phyloP scores from a whole-genome alignment of 805 yeast genomes.

The Yamadazyma laniorum region DNA sequence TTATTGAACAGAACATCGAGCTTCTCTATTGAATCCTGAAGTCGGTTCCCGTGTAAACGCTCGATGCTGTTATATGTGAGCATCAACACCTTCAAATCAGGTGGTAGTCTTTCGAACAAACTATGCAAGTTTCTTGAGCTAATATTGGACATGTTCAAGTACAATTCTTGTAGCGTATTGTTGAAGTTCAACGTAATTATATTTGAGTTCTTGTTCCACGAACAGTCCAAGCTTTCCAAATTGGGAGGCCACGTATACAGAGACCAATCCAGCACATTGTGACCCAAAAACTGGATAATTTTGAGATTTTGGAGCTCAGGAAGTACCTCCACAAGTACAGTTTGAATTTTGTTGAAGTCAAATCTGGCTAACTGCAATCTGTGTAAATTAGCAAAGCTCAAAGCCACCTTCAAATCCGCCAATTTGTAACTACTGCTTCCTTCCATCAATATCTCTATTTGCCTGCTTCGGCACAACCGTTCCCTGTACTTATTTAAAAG shows the following conservation, averaged over 20 bases:
- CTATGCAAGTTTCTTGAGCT: constrained; percentile 13
- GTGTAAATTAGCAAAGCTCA: constrained; percentile 24
- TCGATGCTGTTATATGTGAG: constrained; percentile 29
- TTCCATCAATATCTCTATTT: constrained; percentile 31
- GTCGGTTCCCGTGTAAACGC: constrained; percentile 11
- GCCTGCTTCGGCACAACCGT: constrained; percentile 14
- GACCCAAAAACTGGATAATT: constrained; percentile 34
- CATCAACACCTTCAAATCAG: constrained; percentile 29
- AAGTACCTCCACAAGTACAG: constrained; percentile 8
- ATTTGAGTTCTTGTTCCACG: constrained; percentile 31
- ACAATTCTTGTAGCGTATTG: constrained; percentile 22
- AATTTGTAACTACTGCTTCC: constrained; percentile 20
- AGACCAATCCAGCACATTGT: constrained; percentile 29
- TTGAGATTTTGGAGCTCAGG: constrained; percentile 16
- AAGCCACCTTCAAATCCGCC: constrained; percentile 18
- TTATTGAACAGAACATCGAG: constrained; percentile 29
- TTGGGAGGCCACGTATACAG: constrained; percentile 23
- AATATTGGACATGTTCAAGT: constrained; percentile 31
- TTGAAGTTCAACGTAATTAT: constrained; percentile 26
- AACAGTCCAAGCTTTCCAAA: constrained; percentile 30
- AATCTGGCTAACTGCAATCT: constrained; percentile 30
- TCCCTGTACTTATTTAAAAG: constrained; percentile 21
- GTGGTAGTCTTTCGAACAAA: constrained; percentile 17
- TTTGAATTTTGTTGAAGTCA: constrained; percentile 15
- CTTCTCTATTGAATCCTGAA: constrained; percentile 29